A percentile compares a stretch with the other conserved stretches of the same genome.
These are phyloP conservation scores for Xylariales sp. DNA, from an alignment of 2,329 filamentous ascomycete genomes.

Conservation along the genomic window DNA sequence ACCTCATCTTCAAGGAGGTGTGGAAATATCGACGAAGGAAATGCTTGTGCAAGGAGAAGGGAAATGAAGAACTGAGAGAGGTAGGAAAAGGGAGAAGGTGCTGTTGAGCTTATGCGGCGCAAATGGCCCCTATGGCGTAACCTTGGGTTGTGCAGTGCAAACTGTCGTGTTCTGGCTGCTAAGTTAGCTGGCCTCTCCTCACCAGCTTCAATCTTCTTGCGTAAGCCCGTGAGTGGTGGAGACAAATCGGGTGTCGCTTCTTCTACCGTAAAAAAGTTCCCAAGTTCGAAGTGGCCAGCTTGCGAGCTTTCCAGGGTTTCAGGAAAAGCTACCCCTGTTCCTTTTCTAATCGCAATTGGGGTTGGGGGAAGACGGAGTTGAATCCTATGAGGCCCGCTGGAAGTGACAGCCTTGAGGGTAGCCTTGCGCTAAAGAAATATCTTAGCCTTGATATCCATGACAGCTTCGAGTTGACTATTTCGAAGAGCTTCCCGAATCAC, in stretches of 20 bases:
- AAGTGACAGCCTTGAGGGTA: too few relatives aligned
- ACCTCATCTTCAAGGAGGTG: slow-evolving; percentile 20
- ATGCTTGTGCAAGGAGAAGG: slow-evolving; percentile 6
- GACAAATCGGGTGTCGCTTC: not conserved
- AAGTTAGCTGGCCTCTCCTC: too few relatives aligned
- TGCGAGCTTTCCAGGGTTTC: slow-evolving; percentile 9
- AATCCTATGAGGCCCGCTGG: too few relatives aligned
- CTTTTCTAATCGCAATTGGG: too few relatives aligned
- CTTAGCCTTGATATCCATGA: slow-evolving; percentile 9
- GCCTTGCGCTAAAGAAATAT: slow-evolving; percentile 10
- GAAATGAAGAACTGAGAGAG: slow-evolving; percentile 10
- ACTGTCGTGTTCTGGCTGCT: slow-evolving; percentile 4
- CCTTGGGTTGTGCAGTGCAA: not conserved
- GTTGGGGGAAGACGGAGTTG: too few relatives aligned
- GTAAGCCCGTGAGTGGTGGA: not conserved
- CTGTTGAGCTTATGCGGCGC: slow-evolving; percentile 4
- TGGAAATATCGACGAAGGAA: slow-evolving; percentile 6
- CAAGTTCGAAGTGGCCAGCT: slow-evolving; percentile 11
- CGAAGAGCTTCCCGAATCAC: not conserved
- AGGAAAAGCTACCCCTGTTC: slow-evolving; percentile 8
- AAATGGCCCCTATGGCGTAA: slow-evolving; percentile 6
- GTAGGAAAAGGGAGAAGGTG: not conserved
- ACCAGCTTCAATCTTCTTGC: not conserved
- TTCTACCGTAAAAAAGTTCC: too few relatives aligned
- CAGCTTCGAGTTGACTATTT: not conserved